phyloP scores from a whole-genome alignment of 2,329 filamentous ascomycete species.

The Ophiostoma sp. region DNA sequence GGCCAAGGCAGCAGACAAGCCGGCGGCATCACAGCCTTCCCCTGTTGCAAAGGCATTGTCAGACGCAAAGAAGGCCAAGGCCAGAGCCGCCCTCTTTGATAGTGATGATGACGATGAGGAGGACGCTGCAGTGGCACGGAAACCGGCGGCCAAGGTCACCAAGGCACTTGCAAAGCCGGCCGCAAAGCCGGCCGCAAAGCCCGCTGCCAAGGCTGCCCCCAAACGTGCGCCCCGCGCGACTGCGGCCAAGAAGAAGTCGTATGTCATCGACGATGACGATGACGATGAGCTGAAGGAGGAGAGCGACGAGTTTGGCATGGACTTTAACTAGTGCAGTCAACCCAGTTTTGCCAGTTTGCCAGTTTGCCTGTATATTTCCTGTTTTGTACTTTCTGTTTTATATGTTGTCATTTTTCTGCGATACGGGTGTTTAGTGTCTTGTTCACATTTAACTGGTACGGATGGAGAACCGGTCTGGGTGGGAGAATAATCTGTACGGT shows the following conservation, averaged over 20 bases:
- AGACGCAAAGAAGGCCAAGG: constrained; percentile 27
- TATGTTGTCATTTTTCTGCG: neutral
- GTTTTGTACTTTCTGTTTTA: constrained; percentile 11
- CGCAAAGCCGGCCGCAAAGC: constrained; percentile 13
- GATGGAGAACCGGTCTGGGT: constrained; percentile 4
- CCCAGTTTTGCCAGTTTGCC: no score
- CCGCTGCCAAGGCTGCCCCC: constrained; percentile 13
- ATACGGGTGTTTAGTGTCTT: neutral
- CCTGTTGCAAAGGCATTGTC: neutral
- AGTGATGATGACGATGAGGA: constrained; percentile 16
- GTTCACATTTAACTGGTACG: constrained; percentile 24
- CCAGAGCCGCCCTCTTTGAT: neutral
- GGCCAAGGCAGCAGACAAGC: constrained; percentile 24
- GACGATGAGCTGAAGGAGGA: constrained; percentile 31
- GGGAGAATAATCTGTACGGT: neutral
- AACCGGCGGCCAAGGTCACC: constrained; percentile 1
- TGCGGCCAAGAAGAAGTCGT: constrained; percentile 39
- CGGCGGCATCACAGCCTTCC: neutral
- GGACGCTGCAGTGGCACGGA: neutral
- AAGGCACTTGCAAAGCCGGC: constrained; percentile 10
- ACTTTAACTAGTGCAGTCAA: constrained; percentile 29
- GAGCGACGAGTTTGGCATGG: constrained; percentile 39
- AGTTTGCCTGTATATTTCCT: neutral
- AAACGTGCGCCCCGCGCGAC: constrained; percentile 39
- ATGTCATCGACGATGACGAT: constrained; percentile 36